Base-by-base conservation (phyloP, 1,139 yeast species). In the Debaryomycetaceae sp. region DNA sequence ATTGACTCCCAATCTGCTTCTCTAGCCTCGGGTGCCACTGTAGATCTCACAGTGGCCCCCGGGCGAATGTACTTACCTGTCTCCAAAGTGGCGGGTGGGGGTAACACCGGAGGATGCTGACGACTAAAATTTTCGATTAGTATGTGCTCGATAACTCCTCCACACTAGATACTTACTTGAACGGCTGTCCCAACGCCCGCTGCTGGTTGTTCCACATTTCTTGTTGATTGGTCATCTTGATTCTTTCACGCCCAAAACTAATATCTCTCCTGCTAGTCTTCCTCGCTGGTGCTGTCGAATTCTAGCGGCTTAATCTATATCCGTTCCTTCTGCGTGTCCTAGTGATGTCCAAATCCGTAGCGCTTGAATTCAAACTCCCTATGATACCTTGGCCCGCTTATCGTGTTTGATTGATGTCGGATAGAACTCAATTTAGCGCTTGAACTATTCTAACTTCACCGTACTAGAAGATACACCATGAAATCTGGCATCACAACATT, bases 61-160 rank as follows among this genome's bases (percentile, higher is more conserved):
- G 22, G n/a, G 22, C 31, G 24, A 23, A 33, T 36, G 40, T 53
- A 71, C 72, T 56, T 69, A 65, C 78, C 78, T 47, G 78, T 63
- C 53, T 76, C 80, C 54, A 76, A 67, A 37, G 78, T 69, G 14
- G 80, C 78, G 8, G 83, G 81, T 7, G 83, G 82, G 1, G 83
- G 82, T 49, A 78, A 72, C 33, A 77, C 79, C 6, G 82, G 80
- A 11, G 80, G 78, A 47, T 69, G 73, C 57, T 65, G 79, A 56
- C 78, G 78, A 52, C 73, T 68, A 55, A 40, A 45, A 24, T 7
- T 13, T 17, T 34, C n/a, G 9, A 71, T 69, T 68, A 68, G 72
- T 66, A 58, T 23, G 24, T 27, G 41, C 40, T 43, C 39, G 13
- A 9, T 13, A 29, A 27, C 24, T 24, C 24, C 22, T 31, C 37